phyloP scores from a whole-genome alignment of 441 rosid genomes.

The Erodium moschatum region DNA sequence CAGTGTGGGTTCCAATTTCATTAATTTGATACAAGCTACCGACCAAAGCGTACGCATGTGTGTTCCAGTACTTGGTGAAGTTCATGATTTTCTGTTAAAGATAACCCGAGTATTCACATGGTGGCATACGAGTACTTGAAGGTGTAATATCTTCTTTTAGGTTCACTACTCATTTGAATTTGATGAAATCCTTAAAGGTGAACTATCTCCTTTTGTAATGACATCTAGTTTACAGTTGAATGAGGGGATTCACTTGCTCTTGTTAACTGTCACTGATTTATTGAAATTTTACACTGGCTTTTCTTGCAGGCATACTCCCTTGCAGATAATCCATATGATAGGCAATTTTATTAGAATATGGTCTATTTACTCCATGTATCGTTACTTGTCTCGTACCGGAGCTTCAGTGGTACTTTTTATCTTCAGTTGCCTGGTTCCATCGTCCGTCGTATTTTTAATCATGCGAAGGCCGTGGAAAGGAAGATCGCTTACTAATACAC shows the following conservation, averaged over 20 bases:
- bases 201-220: background rate
- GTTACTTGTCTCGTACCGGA: slow-evolving; percentile 64
- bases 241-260: background rate
- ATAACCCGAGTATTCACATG: background rate
- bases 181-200: background rate
- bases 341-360: slow-evolving; percentile 84
- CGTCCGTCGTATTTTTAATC: slow-evolving; percentile 54
- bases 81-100: background rate
- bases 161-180: background rate
- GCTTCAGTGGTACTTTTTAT: slow-evolving; percentile 75
- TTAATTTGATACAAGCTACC: background rate
- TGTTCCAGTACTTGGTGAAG: background rate
- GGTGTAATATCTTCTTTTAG: background rate
- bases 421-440: slow-evolving; percentile 72
- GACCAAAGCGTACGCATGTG: background rate
- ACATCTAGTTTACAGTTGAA: background rate
- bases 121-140: background rate
- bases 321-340: slow-evolving; percentile 65
- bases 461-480: slow-evolving; percentile 97
- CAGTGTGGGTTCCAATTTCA: background rate
- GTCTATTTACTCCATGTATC: slow-evolving; percentile 85
- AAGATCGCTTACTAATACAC: slow-evolving; percentile 73
- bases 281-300: slow-evolving; percentile 2
- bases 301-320: slow-evolving; percentile 54
- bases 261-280: slow-evolving; percentile 1